These are phyloP conservation scores for Phytophthora constricta DNA, from an alignment of 352 stramenopile genomes.

Conservation along the genomic window DNA sequence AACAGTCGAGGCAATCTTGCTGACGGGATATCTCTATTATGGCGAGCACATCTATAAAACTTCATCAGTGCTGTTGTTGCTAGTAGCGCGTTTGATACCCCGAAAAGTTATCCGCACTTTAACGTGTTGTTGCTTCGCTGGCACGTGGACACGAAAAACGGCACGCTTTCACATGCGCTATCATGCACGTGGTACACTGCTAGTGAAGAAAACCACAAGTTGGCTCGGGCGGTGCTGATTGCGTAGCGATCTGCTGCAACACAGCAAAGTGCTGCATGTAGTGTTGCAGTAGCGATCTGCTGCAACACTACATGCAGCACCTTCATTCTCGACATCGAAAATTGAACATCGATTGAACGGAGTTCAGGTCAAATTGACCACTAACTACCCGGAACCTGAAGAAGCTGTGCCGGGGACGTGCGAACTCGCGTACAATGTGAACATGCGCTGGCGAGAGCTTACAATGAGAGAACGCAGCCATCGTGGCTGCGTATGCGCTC, in stretches of 20 bases:
- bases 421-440: slow-evolving; percentile 57
- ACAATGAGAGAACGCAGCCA: slow-evolving; percentile 58
- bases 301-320: too few species aligned
- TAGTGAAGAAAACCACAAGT: background rate
- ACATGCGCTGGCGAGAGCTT: slow-evolving; percentile 72
- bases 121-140: background rate
- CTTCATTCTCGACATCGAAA: too few species aligned
- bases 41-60: background rate
- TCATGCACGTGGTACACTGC: background rate
- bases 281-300: too few species aligned
- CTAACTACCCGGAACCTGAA: slow-evolving; percentile 53
- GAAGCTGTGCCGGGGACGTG: slow-evolving; percentile 67
- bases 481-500: slow-evolving; percentile 63
- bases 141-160: background rate
- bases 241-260: too few species aligned
- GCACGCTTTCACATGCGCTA: background rate
- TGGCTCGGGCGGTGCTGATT: too few species aligned
- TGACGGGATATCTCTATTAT: background rate
- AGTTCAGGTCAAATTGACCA: slow-evolving; percentile 77
- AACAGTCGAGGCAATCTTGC: background rate
- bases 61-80: background rate
- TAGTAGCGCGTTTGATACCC: background rate
- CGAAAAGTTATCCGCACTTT: background rate
- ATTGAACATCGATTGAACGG: too few species aligned
- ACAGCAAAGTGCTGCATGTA: too few species aligned